Base-by-base conservation (phyloP, 2,329 filamentous ascomycete genomes). In the Chrysosporium keratinophilum region DNA sequence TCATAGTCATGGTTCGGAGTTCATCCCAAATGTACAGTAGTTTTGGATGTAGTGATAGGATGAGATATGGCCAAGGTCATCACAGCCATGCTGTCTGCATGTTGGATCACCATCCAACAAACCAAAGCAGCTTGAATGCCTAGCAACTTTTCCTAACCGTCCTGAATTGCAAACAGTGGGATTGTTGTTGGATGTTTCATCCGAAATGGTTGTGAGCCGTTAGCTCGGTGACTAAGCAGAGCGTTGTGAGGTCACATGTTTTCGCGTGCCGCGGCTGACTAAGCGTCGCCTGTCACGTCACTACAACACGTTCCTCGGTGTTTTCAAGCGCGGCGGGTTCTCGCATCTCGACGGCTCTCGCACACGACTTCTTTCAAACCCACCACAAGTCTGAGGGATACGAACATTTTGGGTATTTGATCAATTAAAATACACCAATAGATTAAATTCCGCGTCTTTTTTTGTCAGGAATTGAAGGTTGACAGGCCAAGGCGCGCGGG, bases 71-170 rank as follows among this genome's bases (percentile, higher is more conserved):
- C n/a, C 14, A 34, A 7, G 10, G n/a, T 23, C 19, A 35, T 37
- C 34, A 17, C 46, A 39, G 45, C 45, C 45, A 47, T 31, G 10
- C 31, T 19, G 15, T 31, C 31, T 34, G 9, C n/a, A 41, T 43
- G 40, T 51, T 37, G 49, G 40, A 20, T 37, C 28, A 15, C 40
- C 28, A 34, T n/a, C 49, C 40, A 51, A 44, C 49, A 37, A 20
- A 51, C 35, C 34, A 19, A 11, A 23, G 41, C 17, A 23, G 5
- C 20, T 6, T 23, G 23, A 9, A 15, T 44, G 17, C 23, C 39
- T 41, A 19, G 19, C 23, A 28, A 7, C 7, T 28, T 7, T 28
- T 3, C 23, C 23, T 28, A 28, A 28, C 23, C 23, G n/a, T 28
- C 23, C 23, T 28, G 23, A 28, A 28, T 7, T 28, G 23, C 23